Evolutionary conservation across 176 grass and related monocot species (phyloP), one percentile per base, ranked within the genome.

Genomic region (Alopecurus myosuroides): DNA sequence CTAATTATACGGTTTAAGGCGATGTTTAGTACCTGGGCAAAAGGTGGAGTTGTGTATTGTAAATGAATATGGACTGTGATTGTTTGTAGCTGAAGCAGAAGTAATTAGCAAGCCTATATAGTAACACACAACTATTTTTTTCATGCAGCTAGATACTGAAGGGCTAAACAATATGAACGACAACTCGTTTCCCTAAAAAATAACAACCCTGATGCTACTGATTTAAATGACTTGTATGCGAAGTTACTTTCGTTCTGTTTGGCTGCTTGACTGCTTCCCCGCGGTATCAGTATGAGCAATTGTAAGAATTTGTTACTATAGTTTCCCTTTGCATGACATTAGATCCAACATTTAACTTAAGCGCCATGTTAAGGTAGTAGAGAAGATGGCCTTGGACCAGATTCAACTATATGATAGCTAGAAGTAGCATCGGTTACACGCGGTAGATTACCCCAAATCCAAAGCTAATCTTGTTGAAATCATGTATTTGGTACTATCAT

Each of bases 141-240:
- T 64, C 45, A 77, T 74, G 81, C 88, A 98, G 95, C 80, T 85
- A 91, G 66, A 84, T 72, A 79, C 84, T 17, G 87, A 85, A 88
- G 88, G 88, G 20, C 60, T 89, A 65, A 82, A 81, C 80, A 89
- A 69, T 81, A 71, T 93, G 31, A 86, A 44, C 33, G 84, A 86
- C 41, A 88, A 52, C 58, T 86, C 89, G 83, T 81, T n/a, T n/a
- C n/a, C n/a, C n/a, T n/a, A n/a, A n/a, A n/a, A n/a, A n/a, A n/a
- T n/a, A n/a, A n/a, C n/a, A n/a, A n/a, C n/a, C n/a, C n/a, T n/a
- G n/a, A 75, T 18, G 69, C 81, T 40, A 49, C 84, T 14, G 87
- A 95, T 82, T 85, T 93, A 61, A 95, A 91, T 57, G 90, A 95
- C 72, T 80, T 98, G 62, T 78, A 91, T 30, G 93, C 90, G 26